These are phyloP conservation scores for Neonectria coccinea DNA, from an alignment of 2,329 filamentous ascomycete genomes.

Conservation along the genomic window DNA sequence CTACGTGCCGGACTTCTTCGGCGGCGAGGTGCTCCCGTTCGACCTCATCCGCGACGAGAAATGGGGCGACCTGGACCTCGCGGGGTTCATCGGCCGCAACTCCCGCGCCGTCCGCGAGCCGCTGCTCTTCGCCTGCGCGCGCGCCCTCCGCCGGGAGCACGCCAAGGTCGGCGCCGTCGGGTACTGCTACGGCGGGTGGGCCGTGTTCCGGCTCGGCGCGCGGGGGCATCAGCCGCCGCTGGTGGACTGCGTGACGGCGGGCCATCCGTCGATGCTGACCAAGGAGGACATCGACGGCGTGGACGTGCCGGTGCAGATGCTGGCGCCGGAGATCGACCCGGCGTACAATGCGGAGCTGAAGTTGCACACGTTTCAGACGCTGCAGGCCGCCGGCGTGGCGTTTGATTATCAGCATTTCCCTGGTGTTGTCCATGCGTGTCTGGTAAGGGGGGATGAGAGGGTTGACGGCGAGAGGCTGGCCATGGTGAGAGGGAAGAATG, in stretches of 20 bases:
- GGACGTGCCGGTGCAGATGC: constrained; percentile 61
- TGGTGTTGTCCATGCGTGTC: constrained; percentile 57
- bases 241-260: constrained; percentile 59
- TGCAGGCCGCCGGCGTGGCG: constrained; percentile 50
- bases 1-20: constrained; percentile 55
- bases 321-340: constrained; percentile 61
- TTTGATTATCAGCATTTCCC: constrained; percentile 62
- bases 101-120: constrained; percentile 53
- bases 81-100: constrained; percentile 53
- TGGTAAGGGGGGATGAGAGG: constrained; percentile 52
- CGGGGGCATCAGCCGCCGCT: constrained; percentile 50
- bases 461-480: constrained; percentile 53
- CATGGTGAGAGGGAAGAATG: constrained; percentile 58
- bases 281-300: constrained; percentile 60
- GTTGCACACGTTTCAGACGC: constrained; percentile 49
- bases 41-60: constrained; percentile 46
- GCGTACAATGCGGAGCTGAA: constrained; percentile 58
- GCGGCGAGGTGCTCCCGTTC: constrained; percentile 48
- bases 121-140: constrained; percentile 54
- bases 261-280: constrained; percentile 58
- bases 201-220: constrained; percentile 58
- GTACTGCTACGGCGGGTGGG: constrained; percentile 66
- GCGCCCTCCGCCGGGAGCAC: constrained; percentile 50
- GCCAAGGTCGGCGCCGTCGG: constrained; percentile 57
- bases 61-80: constrained; percentile 53